phyloP scores from a whole-genome alignment of 768 basidiomycete genomes.

The Kondoa subrosea region DNA sequence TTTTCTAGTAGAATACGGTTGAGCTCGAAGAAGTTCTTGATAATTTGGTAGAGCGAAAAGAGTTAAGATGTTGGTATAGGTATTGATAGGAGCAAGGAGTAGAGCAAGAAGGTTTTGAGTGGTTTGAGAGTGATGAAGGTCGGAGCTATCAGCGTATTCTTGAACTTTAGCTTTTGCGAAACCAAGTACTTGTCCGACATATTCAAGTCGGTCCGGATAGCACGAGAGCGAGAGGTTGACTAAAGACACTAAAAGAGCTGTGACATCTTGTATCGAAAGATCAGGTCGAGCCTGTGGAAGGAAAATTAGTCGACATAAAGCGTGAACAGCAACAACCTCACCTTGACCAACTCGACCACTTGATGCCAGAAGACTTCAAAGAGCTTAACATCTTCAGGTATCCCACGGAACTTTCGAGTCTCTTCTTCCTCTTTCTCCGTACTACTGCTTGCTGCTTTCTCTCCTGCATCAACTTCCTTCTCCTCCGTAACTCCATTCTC shows the following conservation, averaged over 20 bases:
- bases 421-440: conserved; percentile 6
- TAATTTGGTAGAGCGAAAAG: conserved; percentile 91
- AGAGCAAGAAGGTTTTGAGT: conserved; percentile 77
- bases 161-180: conserved; percentile 75
- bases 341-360: conserved; percentile 93
- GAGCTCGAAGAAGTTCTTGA: conserved; percentile 58
- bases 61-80: conserved; percentile 88
- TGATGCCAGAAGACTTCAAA: conserved; percentile 99
- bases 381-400: conserved; percentile 82
- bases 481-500: conserved; percentile 23
- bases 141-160: conserved; percentile 50
- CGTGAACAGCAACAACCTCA: conserved; percentile 33
- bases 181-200: conserved; percentile 84
- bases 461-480: neutral
- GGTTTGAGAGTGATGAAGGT: conserved; percentile 73
- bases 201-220: conserved; percentile 91
- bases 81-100: conserved; percentile 83
- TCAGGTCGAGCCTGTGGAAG: conserved; percentile 72
- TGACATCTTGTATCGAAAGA: conserved; percentile 90
- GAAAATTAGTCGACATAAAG: neutral
- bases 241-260: conserved; percentile 83
- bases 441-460: neutral
- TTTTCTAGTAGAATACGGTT: conserved; percentile 76
- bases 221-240: conserved; percentile 90
- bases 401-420: conserved; percentile 68